These are phyloP conservation scores for Phlyctochytrium bullatum DNA, from an alignment of 192 early-diverging fungal species.

Conservation along the genomic window DNA sequence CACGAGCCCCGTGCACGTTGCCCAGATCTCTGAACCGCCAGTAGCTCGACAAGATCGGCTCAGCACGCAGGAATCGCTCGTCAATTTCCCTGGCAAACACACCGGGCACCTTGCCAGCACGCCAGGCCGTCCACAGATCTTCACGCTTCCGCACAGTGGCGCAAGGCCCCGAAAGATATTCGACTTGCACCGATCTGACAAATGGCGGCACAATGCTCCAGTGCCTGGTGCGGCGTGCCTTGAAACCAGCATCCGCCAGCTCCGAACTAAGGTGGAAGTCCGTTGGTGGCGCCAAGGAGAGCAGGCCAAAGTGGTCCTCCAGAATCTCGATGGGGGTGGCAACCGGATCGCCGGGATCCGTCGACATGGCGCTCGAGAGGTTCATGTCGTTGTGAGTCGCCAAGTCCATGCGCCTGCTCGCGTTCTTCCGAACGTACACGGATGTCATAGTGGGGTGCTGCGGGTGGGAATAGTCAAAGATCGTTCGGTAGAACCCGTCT, in stretches of 20 bases:
- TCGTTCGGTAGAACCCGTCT: constrained; percentile 4
- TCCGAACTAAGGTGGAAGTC: constrained; percentile 25
- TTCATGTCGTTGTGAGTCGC: constrained; percentile 6
- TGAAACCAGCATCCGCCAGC: constrained; percentile 4
- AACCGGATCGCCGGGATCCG: constrained; percentile 9
- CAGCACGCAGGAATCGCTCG: constrained; percentile 38
- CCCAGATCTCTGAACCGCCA: constrained; percentile 35
- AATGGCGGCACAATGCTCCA: constrained; percentile 11
- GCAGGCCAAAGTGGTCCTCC: constrained; percentile 27
- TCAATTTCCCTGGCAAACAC: constrained; percentile 43
- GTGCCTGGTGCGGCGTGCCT: background rate
- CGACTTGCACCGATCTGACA: constrained; percentile 7
- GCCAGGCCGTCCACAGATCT: constrained; percentile 40
- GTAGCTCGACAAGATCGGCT: constrained; percentile 29
- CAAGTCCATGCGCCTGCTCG: constrained; percentile 1
- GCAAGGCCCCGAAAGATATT: constrained; percentile 22
- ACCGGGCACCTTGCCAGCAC: constrained; percentile 35
- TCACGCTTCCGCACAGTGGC: constrained; percentile 31
- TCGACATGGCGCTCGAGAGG: background rate
- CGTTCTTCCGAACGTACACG: constrained; percentile 2
- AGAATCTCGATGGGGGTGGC: constrained; percentile 30
- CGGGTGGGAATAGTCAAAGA: constrained; percentile 47
- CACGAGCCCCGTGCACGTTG: constrained; percentile 15
- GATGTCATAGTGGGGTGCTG: constrained; percentile 34
- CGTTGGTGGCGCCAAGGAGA: constrained; percentile 18